Evolutionary conservation across 2,329 filamentous ascomycete genomes (phyloP).

Genomic region (Ceratocystis cacaofunesta): DNA sequence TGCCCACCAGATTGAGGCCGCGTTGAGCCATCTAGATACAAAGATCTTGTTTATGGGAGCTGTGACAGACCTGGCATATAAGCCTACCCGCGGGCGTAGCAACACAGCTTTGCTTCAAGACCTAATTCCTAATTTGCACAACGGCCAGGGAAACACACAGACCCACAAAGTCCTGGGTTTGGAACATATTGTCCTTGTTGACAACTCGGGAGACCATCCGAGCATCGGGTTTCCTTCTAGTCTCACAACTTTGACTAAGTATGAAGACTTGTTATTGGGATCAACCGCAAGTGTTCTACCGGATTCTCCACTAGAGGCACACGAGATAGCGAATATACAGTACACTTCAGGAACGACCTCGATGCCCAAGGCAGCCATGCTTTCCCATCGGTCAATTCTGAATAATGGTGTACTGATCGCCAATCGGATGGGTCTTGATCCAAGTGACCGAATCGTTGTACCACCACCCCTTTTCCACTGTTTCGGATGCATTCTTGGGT

Average conservation of each 20-base stretch:
- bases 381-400: slow-evolving; percentile 71
- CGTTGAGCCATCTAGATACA: slow-evolving; percentile 59
- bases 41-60: slow-evolving; percentile 69
- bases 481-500: slow-evolving; percentile 84
- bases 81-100: slow-evolving; percentile 38
- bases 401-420: slow-evolving; percentile 86
- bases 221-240: slow-evolving; percentile 31
- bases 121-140: slow-evolving; percentile 31
- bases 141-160: slow-evolving; percentile 25
- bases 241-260: slow-evolving; percentile 32
- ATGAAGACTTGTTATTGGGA: slow-evolving; percentile 27
- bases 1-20: slow-evolving; percentile 58
- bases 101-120: slow-evolving; percentile 35
- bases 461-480: slow-evolving; percentile 81
- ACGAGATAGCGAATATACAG: slow-evolving; percentile 83
- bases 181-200: slow-evolving; percentile 55
- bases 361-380: slow-evolving; percentile 77
- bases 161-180: slow-evolving; percentile 49
- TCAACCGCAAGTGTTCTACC: slow-evolving; percentile 27
- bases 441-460: slow-evolving; percentile 63
- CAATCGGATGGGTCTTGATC: slow-evolving; percentile 63
- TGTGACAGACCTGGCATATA: slow-evolving; percentile 68
- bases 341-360: slow-evolving; percentile 95
- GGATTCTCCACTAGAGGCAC: slow-evolving; percentile 34
- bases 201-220: slow-evolving; percentile 50